Percentiles rank a stretch among this genome's conserved stretches.
phyloP scores from a whole-genome alignment of 176 grass and related monocot species.

The Triticum aestivum region IWGSC_CS_RefSeq_v2.1 NC_057808.1:402143401-402143900 shows the following conservation, averaged over 20 bases:
- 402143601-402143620: background rate
- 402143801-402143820: constrained; percentile 9
- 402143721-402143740: background rate
- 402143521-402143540: constrained; percentile 52
- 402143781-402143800: background rate
- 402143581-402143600: constrained; percentile 50
- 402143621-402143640: background rate
- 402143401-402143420: background rate
- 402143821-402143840: background rate
- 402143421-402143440: background rate
- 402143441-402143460: background rate
- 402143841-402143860: background rate
- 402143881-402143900: background rate
- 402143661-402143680: background rate
- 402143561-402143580: constrained; percentile 65
- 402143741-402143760: constrained; percentile 5
- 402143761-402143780: background rate
- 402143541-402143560: constrained; percentile 73
- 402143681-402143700: background rate
- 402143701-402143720: constrained; percentile 9
- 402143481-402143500: background rate
- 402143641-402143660: background rate
- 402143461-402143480: background rate
- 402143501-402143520: background rate
- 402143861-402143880: background rate